Conservation (phyloP, 805 yeast genomes). For the Lipomyces yamanashiensis region DNA sequence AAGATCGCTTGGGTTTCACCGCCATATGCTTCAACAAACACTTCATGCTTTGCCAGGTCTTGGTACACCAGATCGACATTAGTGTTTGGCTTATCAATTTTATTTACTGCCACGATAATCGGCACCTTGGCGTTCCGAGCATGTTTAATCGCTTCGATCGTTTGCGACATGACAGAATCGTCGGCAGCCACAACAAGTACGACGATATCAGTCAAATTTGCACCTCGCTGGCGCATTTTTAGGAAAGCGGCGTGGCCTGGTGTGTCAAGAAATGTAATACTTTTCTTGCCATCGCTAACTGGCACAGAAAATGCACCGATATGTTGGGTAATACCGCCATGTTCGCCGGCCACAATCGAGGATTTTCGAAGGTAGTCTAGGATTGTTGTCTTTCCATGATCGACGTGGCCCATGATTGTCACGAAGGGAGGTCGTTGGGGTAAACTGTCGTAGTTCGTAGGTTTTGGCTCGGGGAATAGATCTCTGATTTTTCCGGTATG, state of each 20-base stretch:
- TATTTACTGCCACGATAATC: constrained; percentile 88
- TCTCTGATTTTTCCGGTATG: constrained; percentile 45
- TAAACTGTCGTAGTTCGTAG: constrained; percentile 53
- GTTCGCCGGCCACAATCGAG: constrained; percentile 79
- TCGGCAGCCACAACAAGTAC: constrained; percentile 95
- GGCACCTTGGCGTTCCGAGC: constrained; percentile 82
- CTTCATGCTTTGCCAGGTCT: constrained; percentile 75
- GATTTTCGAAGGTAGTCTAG: constrained; percentile 85
- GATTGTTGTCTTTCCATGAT: constrained; percentile 96
- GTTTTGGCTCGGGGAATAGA: constrained; percentile 41
- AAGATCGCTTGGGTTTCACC: constrained; percentile 91
- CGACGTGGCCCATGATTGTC: constrained; percentile 98
- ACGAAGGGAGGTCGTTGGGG: constrained; percentile 88
- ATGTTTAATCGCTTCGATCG: constrained; percentile 92
- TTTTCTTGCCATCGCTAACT: constrained; percentile 63
- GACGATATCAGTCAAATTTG: constrained; percentile 89
- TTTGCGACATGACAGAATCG: constrained; percentile 97
- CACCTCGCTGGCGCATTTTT: constrained; percentile 96
- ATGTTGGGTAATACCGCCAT: constrained; percentile 97
- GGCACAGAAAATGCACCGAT: constrained; percentile 93
- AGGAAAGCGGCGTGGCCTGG: constrained; percentile 98
- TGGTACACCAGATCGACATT: constrained; percentile 75
- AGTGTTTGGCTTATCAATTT: constrained; percentile 81
- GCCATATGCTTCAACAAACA: constrained; percentile 90
- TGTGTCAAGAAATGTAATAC: constrained; percentile 89